Evolutionary conservation across 352 stramenopile genomes (phyloP).

Genomic region (Globisporangium radiosum): DNA sequence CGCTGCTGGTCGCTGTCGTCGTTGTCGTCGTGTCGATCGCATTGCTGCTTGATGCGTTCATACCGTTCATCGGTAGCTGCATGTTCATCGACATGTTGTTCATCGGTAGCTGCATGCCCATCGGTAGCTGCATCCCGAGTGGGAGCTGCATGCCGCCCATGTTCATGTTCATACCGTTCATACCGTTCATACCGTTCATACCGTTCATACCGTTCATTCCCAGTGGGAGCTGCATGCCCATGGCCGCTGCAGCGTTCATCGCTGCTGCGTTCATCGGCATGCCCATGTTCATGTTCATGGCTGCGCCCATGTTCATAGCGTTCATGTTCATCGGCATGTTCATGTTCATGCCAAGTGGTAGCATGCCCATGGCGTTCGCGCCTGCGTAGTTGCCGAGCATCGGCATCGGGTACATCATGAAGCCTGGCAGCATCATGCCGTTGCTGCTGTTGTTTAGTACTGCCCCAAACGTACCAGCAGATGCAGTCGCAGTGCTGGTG

Average conservation of each 20-base stretch:
- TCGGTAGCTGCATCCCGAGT: not conserved
- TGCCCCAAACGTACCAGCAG: not conserved
- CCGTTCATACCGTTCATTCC: conserved; percentile 10
- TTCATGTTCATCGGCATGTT: conserved; percentile 28
- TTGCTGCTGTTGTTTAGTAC: conserved; percentile 2
- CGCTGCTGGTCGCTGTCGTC: too few relatives aligned
- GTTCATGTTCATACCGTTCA: not conserved
- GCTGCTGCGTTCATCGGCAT: conserved; percentile 9
- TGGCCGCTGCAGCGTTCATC: conserved; percentile 3
- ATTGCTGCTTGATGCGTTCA: conserved; percentile 1
- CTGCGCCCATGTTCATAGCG: conserved; percentile 20
- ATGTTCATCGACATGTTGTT: not conserved
- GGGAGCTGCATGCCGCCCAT: conserved; percentile 12
- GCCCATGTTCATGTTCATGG: conserved; percentile 24
- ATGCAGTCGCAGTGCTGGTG: not conserved
- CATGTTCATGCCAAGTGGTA: conserved; percentile 31
- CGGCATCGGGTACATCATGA: conserved; percentile 78
- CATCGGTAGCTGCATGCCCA: not conserved
- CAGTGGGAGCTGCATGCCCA: conserved; percentile 33
- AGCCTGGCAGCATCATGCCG: conserved; percentile 76
- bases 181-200: conserved; percentile 10
- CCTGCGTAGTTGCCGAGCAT: conserved; percentile 64
- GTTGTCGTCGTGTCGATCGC: not conserved
- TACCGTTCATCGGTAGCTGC: not conserved
- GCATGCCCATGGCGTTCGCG: conserved; percentile 23